Conservation (phyloP, 1,284 basidiomycete genomes). For the Leccinum angustisporum region DNA sequence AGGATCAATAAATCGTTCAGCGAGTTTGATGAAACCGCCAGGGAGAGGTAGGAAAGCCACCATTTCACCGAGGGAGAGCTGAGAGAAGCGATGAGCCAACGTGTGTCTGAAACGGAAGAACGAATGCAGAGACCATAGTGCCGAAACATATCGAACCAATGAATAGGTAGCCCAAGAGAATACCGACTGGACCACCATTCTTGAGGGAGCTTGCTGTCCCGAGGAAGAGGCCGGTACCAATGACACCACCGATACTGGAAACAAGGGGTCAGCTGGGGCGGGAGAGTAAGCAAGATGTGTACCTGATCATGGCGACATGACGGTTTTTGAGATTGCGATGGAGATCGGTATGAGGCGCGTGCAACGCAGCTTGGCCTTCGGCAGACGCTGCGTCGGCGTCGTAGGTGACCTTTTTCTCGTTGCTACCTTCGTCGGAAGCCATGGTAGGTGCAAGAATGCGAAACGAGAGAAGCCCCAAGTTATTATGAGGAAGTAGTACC, state of each 20-base stretch:
- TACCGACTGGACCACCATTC: conserved; percentile 33
- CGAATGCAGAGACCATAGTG: conserved; percentile 24
- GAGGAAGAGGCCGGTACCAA: conserved; percentile 50
- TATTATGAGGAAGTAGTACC: not conserved
- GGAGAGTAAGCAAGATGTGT: not conserved
- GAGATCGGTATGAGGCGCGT: conserved; percentile 15
- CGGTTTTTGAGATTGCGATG: conserved; percentile 32
- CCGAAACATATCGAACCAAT: conserved; percentile 36
- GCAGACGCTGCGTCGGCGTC: conserved; percentile 4
- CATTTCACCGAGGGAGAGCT: conserved; percentile 38
- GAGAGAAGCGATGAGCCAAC: not conserved
- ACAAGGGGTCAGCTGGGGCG: not conserved
- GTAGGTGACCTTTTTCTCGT: not conserved
- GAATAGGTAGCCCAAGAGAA: conserved; percentile 35
- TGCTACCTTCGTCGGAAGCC: conserved; percentile 10
- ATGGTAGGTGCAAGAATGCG: conserved; percentile 11
- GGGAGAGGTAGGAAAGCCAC: conserved; percentile 39
- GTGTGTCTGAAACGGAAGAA: not conserved
- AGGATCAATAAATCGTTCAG: conserved; percentile 68
- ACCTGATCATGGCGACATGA: conserved; percentile 37
- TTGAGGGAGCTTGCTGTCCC: conserved; percentile 33
- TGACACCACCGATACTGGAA: conserved; percentile 42
- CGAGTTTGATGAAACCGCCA: conserved; percentile 68
- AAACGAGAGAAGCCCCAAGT: not conserved
- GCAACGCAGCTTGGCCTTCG: conserved; percentile 9